Percentiles rank a stretch among this genome's conserved stretches.
Evolutionary conservation across 306 rosid species (phyloP).

Genomic region (Quillaja saponaria): DNA sequence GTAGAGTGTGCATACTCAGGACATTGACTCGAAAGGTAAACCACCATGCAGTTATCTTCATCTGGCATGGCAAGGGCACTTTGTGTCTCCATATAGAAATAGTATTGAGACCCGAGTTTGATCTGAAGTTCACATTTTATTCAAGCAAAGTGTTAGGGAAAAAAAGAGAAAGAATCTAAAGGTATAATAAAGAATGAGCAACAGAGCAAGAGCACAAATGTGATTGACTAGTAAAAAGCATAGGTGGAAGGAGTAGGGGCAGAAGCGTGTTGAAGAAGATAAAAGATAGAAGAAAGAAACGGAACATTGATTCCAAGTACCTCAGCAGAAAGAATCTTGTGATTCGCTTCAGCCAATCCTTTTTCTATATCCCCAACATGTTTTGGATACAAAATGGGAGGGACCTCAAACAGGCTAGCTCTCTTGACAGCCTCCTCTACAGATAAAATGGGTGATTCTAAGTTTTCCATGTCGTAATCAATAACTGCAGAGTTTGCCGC

Average conservation of each 20-base stretch:
- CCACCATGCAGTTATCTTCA: conserved; percentile 86
- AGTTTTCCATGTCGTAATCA: conserved; percentile 60
- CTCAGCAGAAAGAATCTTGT: conserved; percentile 69
- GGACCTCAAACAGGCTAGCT: conserved; percentile 74
- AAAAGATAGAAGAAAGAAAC: conserved; percentile 22
- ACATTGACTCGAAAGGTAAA: conserved; percentile 69
- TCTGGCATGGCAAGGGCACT: conserved; percentile 64
- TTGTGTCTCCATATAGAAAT: conserved; percentile 68
- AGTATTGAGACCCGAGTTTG: conserved; percentile 60
- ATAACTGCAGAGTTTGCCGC: conserved; percentile 67
- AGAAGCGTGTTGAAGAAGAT: background rate
- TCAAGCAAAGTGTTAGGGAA: background rate
- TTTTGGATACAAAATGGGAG: conserved; percentile 60
- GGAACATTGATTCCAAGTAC: conserved; percentile 34
- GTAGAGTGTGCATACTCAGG: conserved; percentile 56
- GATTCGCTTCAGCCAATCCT: conserved; percentile 93
- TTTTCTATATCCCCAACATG: conserved; percentile 75
- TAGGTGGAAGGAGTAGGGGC: conserved; percentile 13
- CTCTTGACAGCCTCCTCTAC: conserved; percentile 81
- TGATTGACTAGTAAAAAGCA: conserved; percentile 1
- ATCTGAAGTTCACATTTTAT: conserved; percentile 36
- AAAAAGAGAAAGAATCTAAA: background rate
- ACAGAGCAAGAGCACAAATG: no score
- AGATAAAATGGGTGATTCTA: conserved; percentile 68
- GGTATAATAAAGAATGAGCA: no score